Conservation (phyloP, 148 eudicot species). For the Polygonum aviculare region DNA sequence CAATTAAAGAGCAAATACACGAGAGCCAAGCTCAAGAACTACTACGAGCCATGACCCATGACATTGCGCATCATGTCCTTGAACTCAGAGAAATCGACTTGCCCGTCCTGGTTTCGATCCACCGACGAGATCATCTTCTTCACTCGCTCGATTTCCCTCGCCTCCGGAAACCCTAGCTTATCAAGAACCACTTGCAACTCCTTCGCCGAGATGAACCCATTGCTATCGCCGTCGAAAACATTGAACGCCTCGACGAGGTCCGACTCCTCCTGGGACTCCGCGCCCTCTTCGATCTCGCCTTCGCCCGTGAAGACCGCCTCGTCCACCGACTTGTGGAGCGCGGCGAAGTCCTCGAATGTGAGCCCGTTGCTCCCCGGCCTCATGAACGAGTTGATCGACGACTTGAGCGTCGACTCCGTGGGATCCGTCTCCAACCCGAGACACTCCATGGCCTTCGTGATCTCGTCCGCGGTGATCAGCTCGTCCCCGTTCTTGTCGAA, state of each 20-base stretch:
- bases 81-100: slow-evolving; percentile 72
- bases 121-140: slow-evolving; percentile 67
- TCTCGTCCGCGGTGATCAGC: slow-evolving; percentile 49
- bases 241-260: slow-evolving; percentile 79
- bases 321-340: slow-evolving; percentile 49
- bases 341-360: slow-evolving; percentile 47
- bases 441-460: slow-evolving; percentile 42
- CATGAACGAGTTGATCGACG: slow-evolving; percentile 37
- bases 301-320: slow-evolving; percentile 33
- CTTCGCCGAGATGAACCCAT: slow-evolving; percentile 74
- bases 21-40: background rate
- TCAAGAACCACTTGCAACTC: slow-evolving; percentile 59
- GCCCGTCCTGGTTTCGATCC: slow-evolving; percentile 60
- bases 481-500: slow-evolving; percentile 74
- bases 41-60: slow-evolving; percentile 18
- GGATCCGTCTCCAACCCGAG: slow-evolving; percentile 54
- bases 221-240: slow-evolving; percentile 86
- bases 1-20: too few relatives aligned
- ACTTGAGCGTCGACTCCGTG: slow-evolving; percentile 21
- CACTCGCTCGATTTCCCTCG: slow-evolving; percentile 41
- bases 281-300: background rate
- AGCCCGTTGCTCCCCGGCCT: slow-evolving; percentile 41
- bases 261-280: slow-evolving; percentile 35
- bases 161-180: slow-evolving; percentile 64
- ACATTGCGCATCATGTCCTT: slow-evolving; percentile 81